These are phyloP conservation scores for Fulvia fulva DNA, from an alignment of 2,329 filamentous ascomycete species.

Conservation along the genomic window DNA sequence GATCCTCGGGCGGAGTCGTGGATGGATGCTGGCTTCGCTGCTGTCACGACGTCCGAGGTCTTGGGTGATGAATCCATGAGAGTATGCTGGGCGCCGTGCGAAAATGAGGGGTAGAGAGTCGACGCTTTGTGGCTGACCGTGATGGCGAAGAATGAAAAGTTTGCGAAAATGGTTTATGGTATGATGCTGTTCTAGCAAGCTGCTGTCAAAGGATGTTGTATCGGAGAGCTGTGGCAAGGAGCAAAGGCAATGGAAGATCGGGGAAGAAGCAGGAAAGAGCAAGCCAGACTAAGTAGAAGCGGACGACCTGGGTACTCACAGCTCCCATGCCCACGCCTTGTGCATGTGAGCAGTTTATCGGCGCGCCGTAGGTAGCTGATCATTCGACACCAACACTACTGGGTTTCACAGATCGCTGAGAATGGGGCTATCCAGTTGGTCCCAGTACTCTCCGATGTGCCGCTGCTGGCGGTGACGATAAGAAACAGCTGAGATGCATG, in stretches of 20 bases:
- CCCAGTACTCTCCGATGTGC: background rate
- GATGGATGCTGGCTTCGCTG: conserved; percentile 16
- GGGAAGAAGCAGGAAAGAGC: background rate
- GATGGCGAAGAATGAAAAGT: background rate
- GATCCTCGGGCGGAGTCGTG: conserved; percentile 29
- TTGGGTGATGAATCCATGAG: conserved; percentile 3
- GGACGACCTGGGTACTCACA: background rate
- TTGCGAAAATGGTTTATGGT: background rate
- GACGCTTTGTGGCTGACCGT: background rate
- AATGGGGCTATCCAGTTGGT: background rate
- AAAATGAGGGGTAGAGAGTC: background rate
- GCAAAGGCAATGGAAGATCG: background rate
- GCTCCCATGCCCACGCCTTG: background rate
- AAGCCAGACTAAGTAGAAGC: background rate
- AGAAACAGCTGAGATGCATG: background rate
- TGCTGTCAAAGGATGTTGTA: background rate
- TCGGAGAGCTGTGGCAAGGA: background rate
- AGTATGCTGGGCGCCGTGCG: background rate
- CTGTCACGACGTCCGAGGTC: background rate
- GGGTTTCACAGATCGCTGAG: background rate
- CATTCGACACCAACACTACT: background rate
- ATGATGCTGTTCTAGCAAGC: background rate
- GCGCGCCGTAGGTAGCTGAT: background rate
- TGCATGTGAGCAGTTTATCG: background rate
- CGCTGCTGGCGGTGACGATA: background rate